Conservation (phyloP, 192 early-diverging fungal genomes). For the Phycomyces nitens region DNA sequence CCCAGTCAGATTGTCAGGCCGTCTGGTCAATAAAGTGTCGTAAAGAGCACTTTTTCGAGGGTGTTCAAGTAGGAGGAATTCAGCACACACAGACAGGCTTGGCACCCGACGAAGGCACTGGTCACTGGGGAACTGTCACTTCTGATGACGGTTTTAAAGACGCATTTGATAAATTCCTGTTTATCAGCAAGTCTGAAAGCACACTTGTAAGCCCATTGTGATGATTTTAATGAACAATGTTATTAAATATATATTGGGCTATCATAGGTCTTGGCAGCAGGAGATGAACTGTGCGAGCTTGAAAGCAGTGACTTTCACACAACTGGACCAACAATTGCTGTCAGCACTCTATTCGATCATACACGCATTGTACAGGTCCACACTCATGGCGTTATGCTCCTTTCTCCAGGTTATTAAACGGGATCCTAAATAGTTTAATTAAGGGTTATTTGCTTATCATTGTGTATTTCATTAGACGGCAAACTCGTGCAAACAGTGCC, state of each 20-base stretch:
- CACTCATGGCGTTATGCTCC: conserved; percentile 62
- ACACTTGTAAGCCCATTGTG: conserved; percentile 64
- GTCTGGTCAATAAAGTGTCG: conserved; percentile 70
- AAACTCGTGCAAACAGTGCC: conserved; percentile 49
- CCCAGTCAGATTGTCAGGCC: conserved; percentile 49
- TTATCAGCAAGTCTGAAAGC: conserved; percentile 58
- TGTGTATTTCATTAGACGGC: conserved; percentile 39
- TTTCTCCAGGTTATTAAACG: conserved; percentile 54
- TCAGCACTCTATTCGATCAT: conserved; percentile 65
- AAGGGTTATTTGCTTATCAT: no score
- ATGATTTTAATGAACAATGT: neutral
- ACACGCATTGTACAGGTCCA: conserved; percentile 83
- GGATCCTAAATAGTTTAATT: no score
- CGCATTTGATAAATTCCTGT: conserved; percentile 50
- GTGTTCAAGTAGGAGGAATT: conserved; percentile 33
- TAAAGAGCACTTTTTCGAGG: conserved; percentile 44
- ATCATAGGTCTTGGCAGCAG: conserved; percentile 70
- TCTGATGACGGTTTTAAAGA: conserved; percentile 15
- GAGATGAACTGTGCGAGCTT: conserved; percentile 81
- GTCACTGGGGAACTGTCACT: conserved; percentile 12
- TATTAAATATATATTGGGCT: no score
- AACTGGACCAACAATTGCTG: conserved; percentile 72
- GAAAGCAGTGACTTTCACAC: conserved; percentile 72
- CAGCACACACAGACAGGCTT: conserved; percentile 13
- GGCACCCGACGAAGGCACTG: neutral